Evolutionary conservation across 495 filamentous ascomycete species (phyloP).

Genomic region (Tuber umbilicatum): DNA sequence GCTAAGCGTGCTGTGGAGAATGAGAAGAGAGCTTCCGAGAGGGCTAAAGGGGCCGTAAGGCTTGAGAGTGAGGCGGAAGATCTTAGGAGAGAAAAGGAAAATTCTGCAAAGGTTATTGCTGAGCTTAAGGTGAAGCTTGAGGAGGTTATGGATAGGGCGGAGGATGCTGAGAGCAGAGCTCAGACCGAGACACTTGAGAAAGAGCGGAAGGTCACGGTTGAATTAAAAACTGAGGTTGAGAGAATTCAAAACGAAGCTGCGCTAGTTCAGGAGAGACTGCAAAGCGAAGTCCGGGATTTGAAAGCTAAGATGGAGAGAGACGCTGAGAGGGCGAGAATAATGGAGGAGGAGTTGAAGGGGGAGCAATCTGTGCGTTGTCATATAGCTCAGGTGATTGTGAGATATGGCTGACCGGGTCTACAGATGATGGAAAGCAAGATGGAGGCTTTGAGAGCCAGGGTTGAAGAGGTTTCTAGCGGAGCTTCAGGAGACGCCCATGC

Average conservation of each 20-base stretch:
- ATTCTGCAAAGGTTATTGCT: slow-evolving; percentile 58
- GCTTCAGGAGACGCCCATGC: slow-evolving; percentile 75
- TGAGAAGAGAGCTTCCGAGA: slow-evolving; percentile 60
- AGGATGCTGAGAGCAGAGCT: slow-evolving; percentile 60
- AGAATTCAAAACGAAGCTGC: slow-evolving; percentile 69
- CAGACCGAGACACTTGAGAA: slow-evolving; percentile 63
- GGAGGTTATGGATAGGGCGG: slow-evolving; percentile 60
- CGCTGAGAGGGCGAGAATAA: slow-evolving; percentile 59
- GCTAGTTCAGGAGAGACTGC: slow-evolving; percentile 61
- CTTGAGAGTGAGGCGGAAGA: slow-evolving; percentile 64
- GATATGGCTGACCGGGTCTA: slow-evolving; percentile 1
- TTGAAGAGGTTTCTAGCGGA: slow-evolving; percentile 85
- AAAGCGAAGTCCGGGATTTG: slow-evolving; percentile 61
- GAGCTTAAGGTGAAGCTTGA: slow-evolving; percentile 65
- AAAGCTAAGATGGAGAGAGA: slow-evolving; percentile 68
- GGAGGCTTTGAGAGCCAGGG: slow-evolving; percentile 74
- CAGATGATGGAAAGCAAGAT: slow-evolving; percentile 80
- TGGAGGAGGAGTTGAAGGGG: slow-evolving; percentile 71
- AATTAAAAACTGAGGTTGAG: slow-evolving; percentile 68
- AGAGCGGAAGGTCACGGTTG: slow-evolving; percentile 58
- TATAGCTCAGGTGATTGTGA: not conserved
- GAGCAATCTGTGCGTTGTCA: slow-evolving; percentile 57
- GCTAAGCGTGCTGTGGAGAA: slow-evolving; percentile 59
- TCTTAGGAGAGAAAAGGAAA: slow-evolving; percentile 58
- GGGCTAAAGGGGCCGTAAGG: slow-evolving; percentile 58